Base-by-base conservation (phyloP, 208 protist species). In the Acanthamoeba culbertsoni region DNA sequence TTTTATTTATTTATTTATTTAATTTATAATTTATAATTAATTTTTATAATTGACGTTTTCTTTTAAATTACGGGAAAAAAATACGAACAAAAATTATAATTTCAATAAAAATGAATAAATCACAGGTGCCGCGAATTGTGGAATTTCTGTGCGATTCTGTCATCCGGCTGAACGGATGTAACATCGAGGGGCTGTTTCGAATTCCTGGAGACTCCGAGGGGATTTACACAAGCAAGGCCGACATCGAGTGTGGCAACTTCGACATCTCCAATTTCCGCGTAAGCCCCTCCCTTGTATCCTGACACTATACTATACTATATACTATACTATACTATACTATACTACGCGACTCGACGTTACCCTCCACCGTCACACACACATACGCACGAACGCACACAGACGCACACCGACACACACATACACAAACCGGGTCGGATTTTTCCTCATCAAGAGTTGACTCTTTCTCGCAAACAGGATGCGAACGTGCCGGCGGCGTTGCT, bases 191-290 rank as follows among this genome's bases (percentile, higher is more conserved):
- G 33, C n/a, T 88, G 33, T 88, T 88, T 46, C 45, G 79, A 14
- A 88, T 88, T 28, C 45, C 45, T 10, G 79, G 79, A 26, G 79
- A 88, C 37, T 65, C 79, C 31, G 79, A 62, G 48, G 35, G 53
- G 20, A 35, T 88, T 35, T 88, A 88, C 53, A 63, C 31, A 6
- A 88, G 45, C 51, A 88, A 88, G 53, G 79, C 79, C 48, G 79
- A 88, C 45, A 88, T 88, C 79, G 79, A 88, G 33, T 88, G 79
- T 28, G 79, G 79, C 51, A 63, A 65, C 79, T 88, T 46, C 31
- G 79, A 88, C 48, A 57, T 88, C 79, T 88, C 79, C 79, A 88
- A 45, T n/a, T 77, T 77, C 37, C 68, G 68, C 10, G 68, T 77
- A 20, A 31, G 35, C 31, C 42, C 35, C n/a, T 63, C 12, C 55